phyloP scores from a whole-genome alignment of 1,284 basidiomycete genomes.

The Rhodotorula sp. region DNA sequence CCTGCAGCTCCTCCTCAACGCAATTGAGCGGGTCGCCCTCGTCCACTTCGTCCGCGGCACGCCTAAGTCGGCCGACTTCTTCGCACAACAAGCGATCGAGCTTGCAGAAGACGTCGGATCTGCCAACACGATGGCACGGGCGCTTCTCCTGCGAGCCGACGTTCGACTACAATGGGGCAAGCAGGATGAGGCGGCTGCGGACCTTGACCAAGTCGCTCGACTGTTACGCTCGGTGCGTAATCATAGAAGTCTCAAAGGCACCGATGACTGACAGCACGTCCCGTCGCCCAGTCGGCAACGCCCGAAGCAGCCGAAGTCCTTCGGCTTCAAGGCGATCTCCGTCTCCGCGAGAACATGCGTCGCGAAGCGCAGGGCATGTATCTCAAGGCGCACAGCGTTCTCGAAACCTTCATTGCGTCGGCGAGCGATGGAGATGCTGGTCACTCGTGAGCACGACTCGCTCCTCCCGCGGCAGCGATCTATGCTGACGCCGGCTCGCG shows the following conservation, averaged over 20 bases:
- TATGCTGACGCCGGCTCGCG: neutral
- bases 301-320: slow-evolving; percentile 64
- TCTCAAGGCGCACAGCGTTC: slow-evolving; percentile 43
- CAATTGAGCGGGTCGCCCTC: slow-evolving; percentile 63
- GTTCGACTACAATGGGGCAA: slow-evolving; percentile 64
- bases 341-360: slow-evolving; percentile 55
- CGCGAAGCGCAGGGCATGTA: slow-evolving; percentile 56
- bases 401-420: slow-evolving; percentile 47
- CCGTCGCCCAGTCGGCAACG: slow-evolving; percentile 6
- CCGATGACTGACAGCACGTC: neutral
- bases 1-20: slow-evolving; percentile 58
- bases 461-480: too few relatives aligned
- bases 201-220: slow-evolving; percentile 23
- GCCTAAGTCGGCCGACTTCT: slow-evolving; percentile 76
- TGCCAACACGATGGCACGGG: slow-evolving; percentile 63
- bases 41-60: slow-evolving; percentile 71
- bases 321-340: slow-evolving; percentile 59
- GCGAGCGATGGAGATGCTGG: slow-evolving; percentile 17
- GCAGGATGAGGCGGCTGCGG: slow-evolving; percentile 53
- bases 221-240: neutral
- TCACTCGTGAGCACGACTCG: neutral
- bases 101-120: slow-evolving; percentile 67
- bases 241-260: too few relatives aligned
- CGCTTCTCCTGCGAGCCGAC: slow-evolving; percentile 65
- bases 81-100: slow-evolving; percentile 67